Conservation (phyloP, 208 protist genomes). For the Trypanosoma brucei region DNA sequence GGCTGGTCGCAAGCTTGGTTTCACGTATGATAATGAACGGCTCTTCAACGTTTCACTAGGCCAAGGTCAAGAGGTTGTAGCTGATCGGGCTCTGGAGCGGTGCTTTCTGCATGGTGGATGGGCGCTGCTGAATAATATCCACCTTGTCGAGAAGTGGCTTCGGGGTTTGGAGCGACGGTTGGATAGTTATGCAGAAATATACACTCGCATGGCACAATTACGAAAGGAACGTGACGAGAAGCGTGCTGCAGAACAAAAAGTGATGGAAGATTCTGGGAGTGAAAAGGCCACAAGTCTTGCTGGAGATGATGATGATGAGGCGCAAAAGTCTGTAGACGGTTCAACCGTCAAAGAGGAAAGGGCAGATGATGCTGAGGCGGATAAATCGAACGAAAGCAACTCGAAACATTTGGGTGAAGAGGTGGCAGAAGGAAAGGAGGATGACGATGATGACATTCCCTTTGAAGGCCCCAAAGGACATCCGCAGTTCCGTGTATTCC, state of each 20-base stretch:
- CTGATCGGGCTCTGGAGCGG: slow-evolving; percentile 92
- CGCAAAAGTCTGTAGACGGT: slow-evolving; percentile 16
- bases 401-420: slow-evolving; percentile 4
- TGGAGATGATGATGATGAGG: slow-evolving; percentile 15
- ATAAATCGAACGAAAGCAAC: slow-evolving; percentile 10
- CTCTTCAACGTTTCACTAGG: slow-evolving; percentile 97
- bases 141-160: slow-evolving; percentile 97
- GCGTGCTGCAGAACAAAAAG: slow-evolving; percentile 39
- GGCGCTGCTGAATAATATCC: slow-evolving; percentile 98
- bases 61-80: slow-evolving; percentile 97
- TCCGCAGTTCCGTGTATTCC: slow-evolving; percentile 95
- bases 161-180: slow-evolving; percentile 95
- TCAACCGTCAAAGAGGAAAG: background rate
- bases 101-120: slow-evolving; percentile 92
- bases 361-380: slow-evolving; percentile 5
- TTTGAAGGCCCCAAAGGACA: slow-evolving; percentile 91
- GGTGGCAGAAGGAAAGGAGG: slow-evolving; percentile 8
- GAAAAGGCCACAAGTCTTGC: background rate
- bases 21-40: slow-evolving; percentile 92
- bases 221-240: slow-evolving; percentile 82
- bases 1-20: slow-evolving; percentile 93
- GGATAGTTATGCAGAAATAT: slow-evolving; percentile 89
- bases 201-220: slow-evolving; percentile 87
- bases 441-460: slow-evolving; percentile 82
- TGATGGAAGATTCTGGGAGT: slow-evolving; percentile 7